A percentile compares a stretch with the other conserved stretches of the same genome.
Conservation (phyloP, 495 filamentous ascomycete species). For the Lasiosphaeriaceae sp. region DNA sequence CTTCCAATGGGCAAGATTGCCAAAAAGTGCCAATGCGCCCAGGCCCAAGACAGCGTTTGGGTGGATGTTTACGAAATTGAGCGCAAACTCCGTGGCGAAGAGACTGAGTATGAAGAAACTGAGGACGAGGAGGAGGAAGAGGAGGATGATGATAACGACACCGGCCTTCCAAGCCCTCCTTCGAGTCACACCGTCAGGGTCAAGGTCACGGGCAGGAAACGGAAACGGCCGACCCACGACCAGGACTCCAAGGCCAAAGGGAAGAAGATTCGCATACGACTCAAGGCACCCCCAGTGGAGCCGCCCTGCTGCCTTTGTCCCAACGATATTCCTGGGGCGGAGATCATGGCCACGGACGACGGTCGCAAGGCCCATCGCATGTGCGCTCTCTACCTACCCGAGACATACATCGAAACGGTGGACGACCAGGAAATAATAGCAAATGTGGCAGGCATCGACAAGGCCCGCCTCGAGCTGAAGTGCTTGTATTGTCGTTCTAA, state of each 20-base stretch:
- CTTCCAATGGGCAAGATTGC: constrained; percentile 90
- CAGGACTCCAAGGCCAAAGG: constrained; percentile 50
- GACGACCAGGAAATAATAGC: constrained; percentile 67
- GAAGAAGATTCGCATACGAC: constrained; percentile 68
- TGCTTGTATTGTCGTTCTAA: constrained; percentile 93
- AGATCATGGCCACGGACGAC: constrained; percentile 82
- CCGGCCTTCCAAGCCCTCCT: constrained; percentile 72
- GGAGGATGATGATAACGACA: constrained; percentile 60
- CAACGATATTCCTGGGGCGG: constrained; percentile 81
- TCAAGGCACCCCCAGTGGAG: constrained; percentile 61
- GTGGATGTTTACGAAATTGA: constrained; percentile 94
- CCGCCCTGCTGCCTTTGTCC: constrained; percentile 93
- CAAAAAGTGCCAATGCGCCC: constrained; percentile 93
- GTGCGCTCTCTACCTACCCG: constrained; percentile 86
- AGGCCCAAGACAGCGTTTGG: constrained; percentile 89
- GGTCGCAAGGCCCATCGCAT: constrained; percentile 83
- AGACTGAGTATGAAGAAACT: constrained; percentile 84
- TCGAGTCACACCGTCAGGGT: constrained; percentile 39
- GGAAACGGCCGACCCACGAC: constrained; percentile 34
- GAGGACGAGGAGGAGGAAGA: constrained; percentile 73
- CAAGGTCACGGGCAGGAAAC: constrained; percentile 58
- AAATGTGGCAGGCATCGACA: constrained; percentile 75
- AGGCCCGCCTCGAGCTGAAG: constrained; percentile 83
- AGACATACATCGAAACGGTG: constrained; percentile 78
- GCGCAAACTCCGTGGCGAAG: constrained; percentile 86